phyloP scores from a whole-genome alignment of 306 rosid species.

The Cicer bijugum region DNA sequence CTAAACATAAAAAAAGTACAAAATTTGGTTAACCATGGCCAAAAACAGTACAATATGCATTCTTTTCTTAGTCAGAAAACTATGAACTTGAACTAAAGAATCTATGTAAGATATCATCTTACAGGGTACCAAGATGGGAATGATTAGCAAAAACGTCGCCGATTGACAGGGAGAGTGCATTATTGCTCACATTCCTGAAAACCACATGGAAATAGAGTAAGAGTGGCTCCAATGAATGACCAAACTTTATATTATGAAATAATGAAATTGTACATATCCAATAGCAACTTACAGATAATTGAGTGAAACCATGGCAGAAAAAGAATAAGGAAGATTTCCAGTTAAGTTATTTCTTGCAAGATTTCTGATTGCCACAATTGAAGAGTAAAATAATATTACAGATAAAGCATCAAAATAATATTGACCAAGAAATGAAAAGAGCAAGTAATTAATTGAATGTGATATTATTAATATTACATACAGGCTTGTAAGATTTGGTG shows the following conservation, averaged over 20 bases:
- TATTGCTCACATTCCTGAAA: slow-evolving; percentile 78
- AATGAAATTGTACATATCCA: slow-evolving; percentile 15
- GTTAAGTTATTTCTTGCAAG: slow-evolving; percentile 75
- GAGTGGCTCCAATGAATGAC: slow-evolving; percentile 36
- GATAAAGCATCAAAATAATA: slow-evolving; percentile 30
- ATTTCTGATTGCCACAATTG: slow-evolving; percentile 60
- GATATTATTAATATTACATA: slow-evolving; percentile 71
- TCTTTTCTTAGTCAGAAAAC: background rate
- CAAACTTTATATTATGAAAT: slow-evolving; percentile 29
- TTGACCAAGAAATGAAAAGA: slow-evolving; percentile 35
- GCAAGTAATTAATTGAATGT: background rate
- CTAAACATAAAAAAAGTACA: too few species aligned
- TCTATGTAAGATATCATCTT: slow-evolving; percentile 57
- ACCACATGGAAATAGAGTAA: slow-evolving; percentile 37
- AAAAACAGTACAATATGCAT: background rate
- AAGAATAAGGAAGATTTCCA: slow-evolving; percentile 93
- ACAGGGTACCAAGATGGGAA: slow-evolving; percentile 68
- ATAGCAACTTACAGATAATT: slow-evolving; percentile 73
- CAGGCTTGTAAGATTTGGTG: slow-evolving; percentile 97
- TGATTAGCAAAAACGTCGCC: slow-evolving; percentile 72
- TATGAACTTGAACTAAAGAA: slow-evolving; percentile 7
- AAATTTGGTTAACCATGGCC: too few species aligned
- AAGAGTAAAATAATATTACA: slow-evolving; percentile 14
- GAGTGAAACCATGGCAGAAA: slow-evolving; percentile 74
- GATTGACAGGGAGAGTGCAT: slow-evolving; percentile 63